Evolutionary conservation across 371 early-diverging fungal species (phyloP).

Genomic region (Encephalitozoon hellem): DNA sequence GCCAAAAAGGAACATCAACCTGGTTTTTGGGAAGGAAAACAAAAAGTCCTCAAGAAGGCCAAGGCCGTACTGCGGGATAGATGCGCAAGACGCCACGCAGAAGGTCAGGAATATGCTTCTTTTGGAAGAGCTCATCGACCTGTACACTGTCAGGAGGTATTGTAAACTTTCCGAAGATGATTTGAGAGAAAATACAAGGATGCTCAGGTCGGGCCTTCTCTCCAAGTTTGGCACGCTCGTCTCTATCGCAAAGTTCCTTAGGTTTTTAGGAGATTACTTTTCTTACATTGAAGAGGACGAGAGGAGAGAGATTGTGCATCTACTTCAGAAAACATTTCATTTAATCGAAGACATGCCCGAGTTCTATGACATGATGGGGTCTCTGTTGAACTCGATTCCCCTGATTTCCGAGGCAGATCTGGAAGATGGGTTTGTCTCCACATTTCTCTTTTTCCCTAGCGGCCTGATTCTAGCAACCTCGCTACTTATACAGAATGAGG

Average conservation of each 20-base stretch:
- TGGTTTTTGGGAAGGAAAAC: constrained; percentile 20
- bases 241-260: neutral
- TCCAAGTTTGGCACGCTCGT: neutral
- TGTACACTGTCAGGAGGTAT: neutral
- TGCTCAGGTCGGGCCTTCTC: neutral
- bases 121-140: neutral
- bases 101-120: neutral
- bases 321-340: neutral
- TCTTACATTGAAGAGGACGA: neutral
- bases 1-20: neutral
- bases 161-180: neutral
- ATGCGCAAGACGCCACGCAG: neutral
- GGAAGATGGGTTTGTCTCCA: neutral
- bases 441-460: neutral
- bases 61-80: neutral
- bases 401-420: neutral
- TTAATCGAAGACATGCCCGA: neutral
- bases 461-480: constrained; percentile 17
- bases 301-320: neutral
- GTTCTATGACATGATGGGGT: neutral
- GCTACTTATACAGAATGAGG: constrained; percentile 11
- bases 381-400: neutral
- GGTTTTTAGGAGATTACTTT: neutral
- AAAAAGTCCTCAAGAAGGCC: constrained; percentile 9
- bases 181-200: neutral